A percentile compares a stretch with the other conserved stretches of the same genome.
Evolutionary conservation across 176 grass and related monocot genomes (phyloP).

Genomic region (Aegilops longissima): DNA sequence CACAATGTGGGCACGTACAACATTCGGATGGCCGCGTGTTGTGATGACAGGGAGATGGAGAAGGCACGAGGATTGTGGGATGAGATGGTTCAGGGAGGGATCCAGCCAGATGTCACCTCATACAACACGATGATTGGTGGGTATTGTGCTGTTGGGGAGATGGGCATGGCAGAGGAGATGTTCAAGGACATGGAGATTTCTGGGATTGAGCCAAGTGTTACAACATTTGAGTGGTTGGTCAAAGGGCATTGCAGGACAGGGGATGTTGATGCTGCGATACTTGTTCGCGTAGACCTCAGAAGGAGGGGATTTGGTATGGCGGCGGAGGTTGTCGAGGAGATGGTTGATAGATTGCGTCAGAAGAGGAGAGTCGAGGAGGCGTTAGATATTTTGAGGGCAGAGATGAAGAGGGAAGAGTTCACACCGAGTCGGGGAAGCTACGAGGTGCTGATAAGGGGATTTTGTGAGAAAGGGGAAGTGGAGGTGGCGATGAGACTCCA

Average conservation of each 20-base stretch:
- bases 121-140: conserved; percentile 64
- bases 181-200: conserved; percentile 49
- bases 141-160: conserved; percentile 38
- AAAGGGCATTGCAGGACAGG: conserved; percentile 47
- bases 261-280: conserved; percentile 33
- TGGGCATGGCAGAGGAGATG: conserved; percentile 54
- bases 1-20: conserved; percentile 52
- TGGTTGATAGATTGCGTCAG: conserved; percentile 48
- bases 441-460: conserved; percentile 36
- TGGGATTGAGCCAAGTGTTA: conserved; percentile 42
- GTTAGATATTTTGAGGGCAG: conserved; percentile 50
- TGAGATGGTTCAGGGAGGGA: conserved; percentile 44
- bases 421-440: conserved; percentile 38
- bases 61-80: conserved; percentile 34
- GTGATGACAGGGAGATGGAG: conserved; percentile 30
- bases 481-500: conserved; percentile 62
- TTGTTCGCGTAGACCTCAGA: conserved; percentile 53
- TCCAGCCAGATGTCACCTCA: conserved; percentile 38
- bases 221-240: conserved; percentile 54
- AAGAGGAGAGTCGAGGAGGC: conserved; percentile 40
- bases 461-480: conserved; percentile 52
- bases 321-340: conserved; percentile 32
- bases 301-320: conserved; percentile 55
- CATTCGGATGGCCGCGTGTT: conserved; percentile 40
- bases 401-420: conserved; percentile 63